A percentile compares a stretch with the other conserved stretches of the same genome.
phyloP scores from a whole-genome alignment of 805 yeast species.

The Ascoidea tarda region DNA sequence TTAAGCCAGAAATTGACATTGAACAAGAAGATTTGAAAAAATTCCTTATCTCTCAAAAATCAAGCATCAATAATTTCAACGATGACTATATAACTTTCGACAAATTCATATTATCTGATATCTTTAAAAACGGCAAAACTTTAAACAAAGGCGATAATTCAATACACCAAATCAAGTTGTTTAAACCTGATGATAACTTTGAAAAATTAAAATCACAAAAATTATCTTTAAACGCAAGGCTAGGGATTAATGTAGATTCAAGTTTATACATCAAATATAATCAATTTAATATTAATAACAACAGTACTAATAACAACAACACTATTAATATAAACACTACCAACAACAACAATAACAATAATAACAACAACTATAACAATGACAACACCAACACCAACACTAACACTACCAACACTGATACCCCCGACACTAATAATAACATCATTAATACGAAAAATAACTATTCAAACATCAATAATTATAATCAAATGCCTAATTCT shows the following conservation, averaged over 20 bases:
- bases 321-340: too few species aligned
- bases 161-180: background rate
- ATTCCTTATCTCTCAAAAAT: conserved; percentile 9
- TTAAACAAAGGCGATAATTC: background rate
- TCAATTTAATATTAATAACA: background rate
- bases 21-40: conserved; percentile 1
- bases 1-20: too few species aligned
- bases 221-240: conserved; percentile 23
- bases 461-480: background rate
- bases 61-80: background rate
- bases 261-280: conserved; percentile 8
- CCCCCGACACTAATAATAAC: background rate
- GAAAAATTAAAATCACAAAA: conserved; percentile 38
- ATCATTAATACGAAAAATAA: too few species aligned
- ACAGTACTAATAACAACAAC: too few species aligned
- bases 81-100: conserved; percentile 28
- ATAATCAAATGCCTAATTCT: background rate
- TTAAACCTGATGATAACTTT: conserved; percentile 21
- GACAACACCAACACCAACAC: background rate
- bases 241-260: conserved; percentile 23
- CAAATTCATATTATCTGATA: conserved; percentile 33
- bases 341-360: too few species aligned
- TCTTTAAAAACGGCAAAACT: conserved; percentile 32
- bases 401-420: conserved; percentile 12
- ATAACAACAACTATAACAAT: background rate